Evolutionary conservation across 768 basidiomycete genomes (phyloP).

Genomic region (Rhizopogon roseolus): DNA sequence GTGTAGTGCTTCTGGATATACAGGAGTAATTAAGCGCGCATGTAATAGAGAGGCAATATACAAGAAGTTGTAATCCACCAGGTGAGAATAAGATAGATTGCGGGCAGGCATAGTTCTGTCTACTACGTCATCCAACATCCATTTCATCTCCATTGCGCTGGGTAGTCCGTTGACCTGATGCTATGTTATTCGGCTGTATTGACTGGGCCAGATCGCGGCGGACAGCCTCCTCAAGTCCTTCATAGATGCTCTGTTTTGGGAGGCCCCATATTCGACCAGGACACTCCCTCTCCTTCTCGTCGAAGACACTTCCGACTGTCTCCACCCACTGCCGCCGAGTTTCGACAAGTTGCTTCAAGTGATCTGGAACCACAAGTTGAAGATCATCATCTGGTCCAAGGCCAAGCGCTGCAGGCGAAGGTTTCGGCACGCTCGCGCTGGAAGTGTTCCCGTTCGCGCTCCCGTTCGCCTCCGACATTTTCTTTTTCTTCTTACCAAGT

Average conservation of each 20-base stretch:
- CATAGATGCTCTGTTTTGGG: conserved; percentile 69
- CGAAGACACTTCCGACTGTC: conserved; percentile 69
- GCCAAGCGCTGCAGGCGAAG: conserved; percentile 69
- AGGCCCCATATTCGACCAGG: conserved; percentile 78
- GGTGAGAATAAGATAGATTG: conserved; percentile 22
- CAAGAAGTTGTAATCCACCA: conserved; percentile 11
- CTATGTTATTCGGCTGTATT: conserved; percentile 15
- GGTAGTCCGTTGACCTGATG: conserved; percentile 24
- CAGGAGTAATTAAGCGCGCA: conserved; percentile 13
- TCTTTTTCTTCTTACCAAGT: conserved; percentile 71
- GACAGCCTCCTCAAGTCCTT: conserved; percentile 68
- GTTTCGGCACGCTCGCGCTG: conserved; percentile 38
- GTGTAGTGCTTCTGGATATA: conserved; percentile 1
- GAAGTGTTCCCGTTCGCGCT: conserved; percentile 26
- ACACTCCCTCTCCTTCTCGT: conserved; percentile 58
- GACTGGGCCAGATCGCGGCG: conserved; percentile 28
- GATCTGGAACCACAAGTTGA: conserved; percentile 56
- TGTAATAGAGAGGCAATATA: conserved; percentile 17
- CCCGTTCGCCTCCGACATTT: conserved; percentile 32
- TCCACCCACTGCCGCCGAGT: conserved; percentile 79
- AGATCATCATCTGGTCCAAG: conserved; percentile 66
- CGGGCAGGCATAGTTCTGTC: background rate
- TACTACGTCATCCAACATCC: conserved; percentile 53
- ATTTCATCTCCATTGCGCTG: conserved; percentile 52
- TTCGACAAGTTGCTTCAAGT: conserved; percentile 66